These are phyloP conservation scores for Fistulinella staudtii DNA, from an alignment of 1,284 basidiomycete genomes.

Conservation along the genomic window DNA sequence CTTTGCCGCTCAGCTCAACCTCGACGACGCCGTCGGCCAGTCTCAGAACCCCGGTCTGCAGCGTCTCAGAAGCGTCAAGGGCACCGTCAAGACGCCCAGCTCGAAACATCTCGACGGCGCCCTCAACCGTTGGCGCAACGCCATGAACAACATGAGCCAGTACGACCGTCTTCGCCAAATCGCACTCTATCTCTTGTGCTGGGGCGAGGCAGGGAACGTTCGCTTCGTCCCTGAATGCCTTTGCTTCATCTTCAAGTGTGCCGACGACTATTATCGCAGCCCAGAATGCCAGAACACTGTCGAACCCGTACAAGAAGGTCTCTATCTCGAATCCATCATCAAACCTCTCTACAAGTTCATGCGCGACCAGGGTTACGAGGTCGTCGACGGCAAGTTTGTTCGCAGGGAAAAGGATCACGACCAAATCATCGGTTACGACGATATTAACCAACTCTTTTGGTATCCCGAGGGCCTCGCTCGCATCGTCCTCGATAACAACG, in stretches of 20 bases:
- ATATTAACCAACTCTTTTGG: conserved; percentile 99
- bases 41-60: conserved; percentile 91
- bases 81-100: conserved; percentile 50
- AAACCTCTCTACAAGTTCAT: conserved; percentile 96
- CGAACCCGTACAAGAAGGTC: conserved; percentile 92
- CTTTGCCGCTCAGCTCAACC: conserved; percentile 97
- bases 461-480: conserved; percentile 97
- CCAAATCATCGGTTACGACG: conserved; percentile 96
- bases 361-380: conserved; percentile 97
- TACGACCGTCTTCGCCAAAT: conserved; percentile 97
- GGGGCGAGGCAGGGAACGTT: conserved; percentile 98
- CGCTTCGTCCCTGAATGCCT: conserved; percentile 96
- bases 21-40: conserved; percentile 97
- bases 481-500: conserved; percentile 86
- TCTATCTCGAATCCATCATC: conserved; percentile 90
- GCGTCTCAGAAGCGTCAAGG: conserved; percentile 82
- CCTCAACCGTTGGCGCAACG: conserved; percentile 91
- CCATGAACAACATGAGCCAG: conserved; percentile 99
- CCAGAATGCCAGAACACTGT: conserved; percentile 95
- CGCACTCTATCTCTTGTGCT: conserved; percentile 93
- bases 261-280: conserved; percentile 98
- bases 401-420: conserved; percentile 93
- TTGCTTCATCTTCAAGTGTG: conserved; percentile 99
- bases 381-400: conserved; percentile 93
- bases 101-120: conserved; percentile 92